Evolutionary conservation across 768 basidiomycete species (phyloP), one percentile per base, ranked within the genome.

Genomic region (Pulveroboletus ravenelii): DNA sequence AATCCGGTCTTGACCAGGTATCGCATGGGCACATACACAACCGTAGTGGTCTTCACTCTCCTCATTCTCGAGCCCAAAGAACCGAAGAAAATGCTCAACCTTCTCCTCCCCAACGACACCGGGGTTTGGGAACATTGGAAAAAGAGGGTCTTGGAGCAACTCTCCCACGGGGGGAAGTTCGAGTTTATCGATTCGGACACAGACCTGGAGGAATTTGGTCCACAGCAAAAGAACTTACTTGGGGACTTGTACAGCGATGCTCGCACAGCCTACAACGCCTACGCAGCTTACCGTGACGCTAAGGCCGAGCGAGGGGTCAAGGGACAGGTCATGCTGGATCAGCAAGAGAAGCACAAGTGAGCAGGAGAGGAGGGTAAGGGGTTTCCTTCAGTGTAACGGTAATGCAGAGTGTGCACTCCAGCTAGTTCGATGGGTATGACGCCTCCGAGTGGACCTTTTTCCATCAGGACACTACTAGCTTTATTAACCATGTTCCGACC

Each of bases 81-180:
- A 3, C 63, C 61, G 5, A 18, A 3, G 1, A 59, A 56, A 35
- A 23, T 65, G 2, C 54, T 66, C 0, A 10, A 66, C 5, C 55
- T 56, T 15, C 40, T 65, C 17, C 53, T 67, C 18, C 66, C 69
- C 1, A 65, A 65, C 23, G 62, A 65, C 32, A 65, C 65, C 27
- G 62, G 48, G 20, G 62, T 62, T 10, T 67, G 65, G 65, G 62
- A 14, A 31, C 53, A 35, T 15, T 67, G 61, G 56, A 67, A 67
- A 40, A 41, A 41, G 5, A 51, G 41, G 7, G 15, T 68, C 25
- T n/a, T 64, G 34, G 40, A 32, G 6, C 57, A 53, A 30, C 49
- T 68, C 12, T 3, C 36, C 15, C 14, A 20, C 31, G 53, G 48
- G 31, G 57, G 63, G 36, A 59, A 60, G 38, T 48, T 69, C 23